Percentiles rank a stretch among this genome's conserved stretches.
These are phyloP conservation scores for Colletotrichum spaethianum DNA, from an alignment of 2,329 filamentous ascomycete species.

Conservation along the genomic window DNA sequence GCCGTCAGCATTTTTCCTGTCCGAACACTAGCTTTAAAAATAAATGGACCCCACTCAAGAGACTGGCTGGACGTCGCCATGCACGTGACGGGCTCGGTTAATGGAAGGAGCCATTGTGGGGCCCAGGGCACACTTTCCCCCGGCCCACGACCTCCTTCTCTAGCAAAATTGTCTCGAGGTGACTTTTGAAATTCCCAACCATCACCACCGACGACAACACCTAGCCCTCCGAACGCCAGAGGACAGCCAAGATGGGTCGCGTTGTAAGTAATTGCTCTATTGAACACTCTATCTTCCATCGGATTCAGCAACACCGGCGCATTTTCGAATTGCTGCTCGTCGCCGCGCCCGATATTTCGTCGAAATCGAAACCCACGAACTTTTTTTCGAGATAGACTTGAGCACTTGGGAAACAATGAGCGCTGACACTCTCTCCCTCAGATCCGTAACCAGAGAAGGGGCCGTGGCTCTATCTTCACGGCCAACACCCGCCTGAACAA, in stretches of 20 bases:
- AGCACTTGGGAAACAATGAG: conserved; percentile 4
- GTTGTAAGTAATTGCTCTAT: conserved; percentile 55
- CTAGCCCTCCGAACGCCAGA: conserved; percentile 42
- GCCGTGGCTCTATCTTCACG: conserved; percentile 73
- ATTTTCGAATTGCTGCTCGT: conserved; percentile 22
- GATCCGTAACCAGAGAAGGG: conserved; percentile 78
- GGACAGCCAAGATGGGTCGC: conserved; percentile 65
- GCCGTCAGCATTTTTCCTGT: conserved; percentile 24
- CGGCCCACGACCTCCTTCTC: conserved; percentile 17
- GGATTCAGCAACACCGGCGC: neutral
- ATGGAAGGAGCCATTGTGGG: conserved; percentile 10
- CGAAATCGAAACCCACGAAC: conserved; percentile 30
- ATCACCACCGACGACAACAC: conserved; percentile 42
- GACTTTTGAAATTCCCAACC: conserved; percentile 17
- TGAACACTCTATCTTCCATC: conserved; percentile 19
- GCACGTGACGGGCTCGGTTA: conserved; percentile 18
- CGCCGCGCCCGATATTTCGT: conserved; percentile 18
- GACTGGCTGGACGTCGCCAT: neutral
- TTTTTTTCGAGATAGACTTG: conserved; percentile 17
- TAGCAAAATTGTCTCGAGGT: conserved; percentile 34
- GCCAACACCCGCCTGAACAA: conserved; percentile 94
- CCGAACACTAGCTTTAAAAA: conserved; percentile 11
- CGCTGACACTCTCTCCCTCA: conserved; percentile 43
- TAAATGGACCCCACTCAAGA: neutral
- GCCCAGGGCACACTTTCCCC: conserved; percentile 21